phyloP scores from a whole-genome alignment of 352 stramenopile species.

The Blastocystis sp. region DNA sequence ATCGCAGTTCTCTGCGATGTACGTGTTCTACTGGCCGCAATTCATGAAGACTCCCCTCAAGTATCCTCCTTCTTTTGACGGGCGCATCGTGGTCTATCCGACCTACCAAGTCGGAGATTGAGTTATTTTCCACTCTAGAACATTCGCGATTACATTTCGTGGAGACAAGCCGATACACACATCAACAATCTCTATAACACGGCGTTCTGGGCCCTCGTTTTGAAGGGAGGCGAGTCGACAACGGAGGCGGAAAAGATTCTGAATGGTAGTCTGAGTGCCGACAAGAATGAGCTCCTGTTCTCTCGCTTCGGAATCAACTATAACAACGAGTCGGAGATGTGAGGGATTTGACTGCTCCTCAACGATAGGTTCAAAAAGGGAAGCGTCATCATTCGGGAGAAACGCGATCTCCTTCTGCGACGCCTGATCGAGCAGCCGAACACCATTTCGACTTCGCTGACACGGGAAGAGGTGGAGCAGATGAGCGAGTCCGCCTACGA shows the following conservation, averaged over 20 bases:
- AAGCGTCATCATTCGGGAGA: conserved; percentile 51
- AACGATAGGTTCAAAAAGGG: conserved; percentile 49
- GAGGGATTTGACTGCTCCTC: background rate
- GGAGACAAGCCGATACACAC: conserved; percentile 62
- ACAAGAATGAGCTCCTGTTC: conserved; percentile 63
- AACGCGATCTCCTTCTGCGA: background rate
- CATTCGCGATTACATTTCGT: conserved; percentile 62
- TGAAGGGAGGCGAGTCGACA: conserved; percentile 52
- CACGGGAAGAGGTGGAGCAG: background rate
- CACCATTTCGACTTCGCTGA: conserved; percentile 9
- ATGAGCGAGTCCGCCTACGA: background rate
- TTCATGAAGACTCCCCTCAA: conserved; percentile 59
- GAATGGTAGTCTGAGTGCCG: conserved; percentile 59
- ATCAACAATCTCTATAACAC: conserved; percentile 65
- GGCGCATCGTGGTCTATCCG: conserved; percentile 61
- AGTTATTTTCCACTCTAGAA: conserved; percentile 54
- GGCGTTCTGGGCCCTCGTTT: conserved; percentile 61
- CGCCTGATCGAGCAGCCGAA: background rate
- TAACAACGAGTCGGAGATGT: conserved; percentile 61
- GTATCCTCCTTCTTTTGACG: conserved; percentile 61
- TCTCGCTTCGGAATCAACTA: conserved; percentile 63
- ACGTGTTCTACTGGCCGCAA: conserved; percentile 62
- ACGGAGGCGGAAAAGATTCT: conserved; percentile 59
- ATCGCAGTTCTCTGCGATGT: conserved; percentile 61
- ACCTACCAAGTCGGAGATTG: conserved; percentile 46